phyloP scores from a whole-genome alignment of 2,329 filamentous ascomycete species.

The Colletotrichum tamarilloi region DNA sequence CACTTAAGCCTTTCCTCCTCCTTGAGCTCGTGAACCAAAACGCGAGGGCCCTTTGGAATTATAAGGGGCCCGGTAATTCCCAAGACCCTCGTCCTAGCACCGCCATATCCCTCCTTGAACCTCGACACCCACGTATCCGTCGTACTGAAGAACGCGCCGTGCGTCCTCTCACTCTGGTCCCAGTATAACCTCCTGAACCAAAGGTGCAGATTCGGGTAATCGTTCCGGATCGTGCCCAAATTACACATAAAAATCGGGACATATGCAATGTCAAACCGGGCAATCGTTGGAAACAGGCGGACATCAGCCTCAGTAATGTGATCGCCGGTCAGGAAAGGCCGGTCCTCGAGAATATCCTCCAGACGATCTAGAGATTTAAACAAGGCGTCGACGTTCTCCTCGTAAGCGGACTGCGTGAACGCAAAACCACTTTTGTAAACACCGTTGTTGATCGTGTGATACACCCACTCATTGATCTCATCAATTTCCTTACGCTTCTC shows the following conservation, averaged over 20 bases:
- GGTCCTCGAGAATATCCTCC: conserved; percentile 65
- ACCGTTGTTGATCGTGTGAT: conserved; percentile 62
- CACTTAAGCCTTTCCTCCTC: not conserved
- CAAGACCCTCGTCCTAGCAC: conserved; percentile 40
- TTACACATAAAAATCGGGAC: conserved; percentile 75
- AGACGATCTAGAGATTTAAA: conserved; percentile 74
- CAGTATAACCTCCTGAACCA: conserved; percentile 80
- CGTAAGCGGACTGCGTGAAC: conserved; percentile 72
- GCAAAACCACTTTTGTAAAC: conserved; percentile 73
- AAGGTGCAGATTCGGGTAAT: conserved; percentile 73
- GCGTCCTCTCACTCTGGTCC: conserved; percentile 56
- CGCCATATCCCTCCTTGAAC: conserved; percentile 46
- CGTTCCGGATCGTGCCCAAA: conserved; percentile 69
- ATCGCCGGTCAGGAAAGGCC: conserved; percentile 72
- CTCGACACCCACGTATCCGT: conserved; percentile 65
- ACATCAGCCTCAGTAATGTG: conserved; percentile 77
- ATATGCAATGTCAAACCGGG: conserved; percentile 77
- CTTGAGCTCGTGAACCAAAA: not conserved
- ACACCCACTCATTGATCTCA: conserved; percentile 75
- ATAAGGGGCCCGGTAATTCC: conserved; percentile 43
- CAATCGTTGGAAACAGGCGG: conserved; percentile 73
- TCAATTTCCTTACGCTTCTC: conserved; percentile 68
- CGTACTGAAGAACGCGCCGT: conserved; percentile 73
- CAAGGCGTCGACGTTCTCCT: conserved; percentile 67
- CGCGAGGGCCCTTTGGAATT: conserved; percentile 39